phyloP scores from a whole-genome alignment of 768 basidiomycete genomes.

The Psilocybe cubensis region DNA sequence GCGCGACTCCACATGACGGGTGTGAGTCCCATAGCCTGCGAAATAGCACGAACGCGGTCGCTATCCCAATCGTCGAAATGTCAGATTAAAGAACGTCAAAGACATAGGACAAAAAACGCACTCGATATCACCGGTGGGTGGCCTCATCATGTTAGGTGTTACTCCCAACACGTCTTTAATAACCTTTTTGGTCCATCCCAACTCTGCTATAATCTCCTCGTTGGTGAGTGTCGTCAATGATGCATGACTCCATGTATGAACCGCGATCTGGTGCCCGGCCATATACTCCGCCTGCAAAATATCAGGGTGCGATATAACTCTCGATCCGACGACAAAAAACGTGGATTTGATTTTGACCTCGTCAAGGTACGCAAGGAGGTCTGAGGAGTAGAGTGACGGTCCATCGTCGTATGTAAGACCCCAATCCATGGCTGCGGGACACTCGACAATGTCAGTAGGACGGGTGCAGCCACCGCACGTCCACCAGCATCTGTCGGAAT shows the following conservation, averaged over 20 bases:
- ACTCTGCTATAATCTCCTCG: constrained; percentile 86
- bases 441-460: constrained; percentile 59
- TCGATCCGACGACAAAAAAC: constrained; percentile 90
- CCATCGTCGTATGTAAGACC: constrained; percentile 78
- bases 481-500: constrained; percentile 81
- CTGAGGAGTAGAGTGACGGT: constrained; percentile 74
- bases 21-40: constrained; percentile 86
- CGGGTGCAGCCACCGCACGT: constrained; percentile 80
- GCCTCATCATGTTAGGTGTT: constrained; percentile 77
- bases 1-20: constrained; percentile 89
- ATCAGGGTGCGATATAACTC: constrained; percentile 75
- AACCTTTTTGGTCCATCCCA: constrained; percentile 89
- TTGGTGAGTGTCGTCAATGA: constrained; percentile 72
- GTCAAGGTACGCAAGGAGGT: constrained; percentile 71
- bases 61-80: constrained; percentile 33
- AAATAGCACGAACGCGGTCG: constrained; percentile 91
- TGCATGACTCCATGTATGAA: constrained; percentile 94
- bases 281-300: constrained; percentile 82
- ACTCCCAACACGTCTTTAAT: constrained; percentile 81
- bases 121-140: constrained; percentile 80
- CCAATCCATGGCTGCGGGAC: constrained; percentile 74
- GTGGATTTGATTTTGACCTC: constrained; percentile 71
- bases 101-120: background rate
- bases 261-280: constrained; percentile 77
- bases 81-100: background rate